Evolutionary conservation across 148 eudicot genomes (phyloP).

Genomic region (Polygonum maritimum): DNA sequence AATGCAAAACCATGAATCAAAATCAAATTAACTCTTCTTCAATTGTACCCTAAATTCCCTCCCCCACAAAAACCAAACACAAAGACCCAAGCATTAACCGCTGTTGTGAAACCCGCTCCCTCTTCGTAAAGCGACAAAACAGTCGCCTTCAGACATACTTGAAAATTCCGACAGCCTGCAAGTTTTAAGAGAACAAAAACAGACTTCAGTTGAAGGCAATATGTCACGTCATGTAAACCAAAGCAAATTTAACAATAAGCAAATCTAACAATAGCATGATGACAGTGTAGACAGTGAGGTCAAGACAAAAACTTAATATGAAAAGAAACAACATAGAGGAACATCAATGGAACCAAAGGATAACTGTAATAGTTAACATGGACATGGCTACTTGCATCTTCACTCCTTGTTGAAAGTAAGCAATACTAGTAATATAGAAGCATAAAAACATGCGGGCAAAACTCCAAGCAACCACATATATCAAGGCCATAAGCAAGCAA

Average conservation of each 20-base stretch:
- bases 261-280: too few relatives aligned
- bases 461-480: neutral
- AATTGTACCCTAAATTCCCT: neutral
- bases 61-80: neutral
- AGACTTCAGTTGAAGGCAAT: neutral
- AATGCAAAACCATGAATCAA: neutral
- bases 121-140: neutral
- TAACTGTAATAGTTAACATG: neutral
- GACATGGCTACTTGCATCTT: neutral
- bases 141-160: neutral
- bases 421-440: neutral
- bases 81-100: neutral
- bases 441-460: neutral
- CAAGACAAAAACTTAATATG: neutral
- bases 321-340: neutral
- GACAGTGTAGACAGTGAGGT: neutral
- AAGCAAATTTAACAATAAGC: neutral
- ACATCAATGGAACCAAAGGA: neutral
- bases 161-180: slow-evolving; percentile 1
- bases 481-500: neutral
- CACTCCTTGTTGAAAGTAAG: neutral
- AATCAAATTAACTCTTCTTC: neutral
- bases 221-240: neutral
- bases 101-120: neutral
- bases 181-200: neutral